Percentiles rank a stretch among this genome's conserved stretches.
phyloP scores from a whole-genome alignment of 768 basidiomycete genomes.

The Ramaria sp. region DNA sequence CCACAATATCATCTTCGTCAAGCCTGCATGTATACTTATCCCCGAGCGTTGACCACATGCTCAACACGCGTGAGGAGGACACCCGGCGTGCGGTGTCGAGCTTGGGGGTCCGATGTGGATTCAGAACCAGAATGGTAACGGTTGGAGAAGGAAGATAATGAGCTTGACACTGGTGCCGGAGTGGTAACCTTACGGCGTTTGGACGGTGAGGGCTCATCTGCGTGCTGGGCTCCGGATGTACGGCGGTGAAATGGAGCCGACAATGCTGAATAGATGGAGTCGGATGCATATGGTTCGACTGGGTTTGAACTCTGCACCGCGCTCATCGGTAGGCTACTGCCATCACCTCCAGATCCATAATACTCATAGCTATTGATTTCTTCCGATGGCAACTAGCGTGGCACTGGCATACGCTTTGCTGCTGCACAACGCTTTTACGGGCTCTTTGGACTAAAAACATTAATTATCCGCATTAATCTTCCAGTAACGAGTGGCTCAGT shows the following conservation, averaged over 20 bases:
- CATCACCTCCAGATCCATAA: too few species aligned
- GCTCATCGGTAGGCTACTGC: too few species aligned
- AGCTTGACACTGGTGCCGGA: not conserved
- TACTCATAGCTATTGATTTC: too few species aligned
- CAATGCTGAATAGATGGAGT: not conserved
- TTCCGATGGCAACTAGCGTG: too few species aligned
- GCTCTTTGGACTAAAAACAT: too few species aligned
- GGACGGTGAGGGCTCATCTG: not conserved
- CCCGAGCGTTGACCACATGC: slow-evolving; percentile 58
- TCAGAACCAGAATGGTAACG: too few species aligned
- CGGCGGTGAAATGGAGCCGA: not conserved
- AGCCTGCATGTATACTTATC: slow-evolving; percentile 55
- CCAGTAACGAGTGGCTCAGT: too few species aligned
- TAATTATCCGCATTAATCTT: too few species aligned
- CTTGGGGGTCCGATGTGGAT: slow-evolving; percentile 12
- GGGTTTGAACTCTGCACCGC: too few species aligned
- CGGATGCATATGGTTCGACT: not conserved
- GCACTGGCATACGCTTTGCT: too few species aligned
- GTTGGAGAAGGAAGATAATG: not conserved
- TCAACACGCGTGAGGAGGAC: slow-evolving; percentile 43
- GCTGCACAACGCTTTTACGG: too few species aligned
- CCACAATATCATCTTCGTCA: slow-evolving; percentile 74
- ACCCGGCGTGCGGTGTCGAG: slow-evolving; percentile 47
- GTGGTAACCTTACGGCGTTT: not conserved
- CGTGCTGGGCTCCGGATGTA: too few species aligned